Conservation (phyloP, 1,284 basidiomycete species). For the Apiotrichum gracile region DNA sequence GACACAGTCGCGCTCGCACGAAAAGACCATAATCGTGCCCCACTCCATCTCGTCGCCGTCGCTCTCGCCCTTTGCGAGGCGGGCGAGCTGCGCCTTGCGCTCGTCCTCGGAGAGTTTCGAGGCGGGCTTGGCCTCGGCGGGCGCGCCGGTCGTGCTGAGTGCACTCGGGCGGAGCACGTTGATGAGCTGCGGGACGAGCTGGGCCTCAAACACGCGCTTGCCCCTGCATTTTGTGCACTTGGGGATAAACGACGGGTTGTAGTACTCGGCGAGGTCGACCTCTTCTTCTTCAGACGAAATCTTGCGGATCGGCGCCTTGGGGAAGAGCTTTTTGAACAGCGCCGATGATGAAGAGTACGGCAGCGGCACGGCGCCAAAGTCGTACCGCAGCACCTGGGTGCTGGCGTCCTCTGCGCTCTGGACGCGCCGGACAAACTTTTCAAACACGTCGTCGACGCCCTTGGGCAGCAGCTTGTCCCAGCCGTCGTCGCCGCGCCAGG, state of each 20-base stretch:
- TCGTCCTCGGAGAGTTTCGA: constrained; percentile 32
- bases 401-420: constrained; percentile 38
- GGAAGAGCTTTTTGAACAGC: constrained; percentile 42
- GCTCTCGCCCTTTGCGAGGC: constrained; percentile 22
- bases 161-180: constrained; percentile 32
- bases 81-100: constrained; percentile 34
- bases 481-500: constrained; percentile 28
- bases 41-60: constrained; percentile 44
- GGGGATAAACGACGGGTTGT: constrained; percentile 29
- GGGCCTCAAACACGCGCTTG: constrained; percentile 44
- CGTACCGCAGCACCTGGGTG: constrained; percentile 47
- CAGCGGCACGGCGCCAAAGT: constrained; percentile 44
- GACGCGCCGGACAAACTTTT: constrained; percentile 41
- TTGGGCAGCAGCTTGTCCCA: constrained; percentile 42
- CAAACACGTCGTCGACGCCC: constrained; percentile 45
- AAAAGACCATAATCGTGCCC: constrained; percentile 46
- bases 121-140: not conserved
- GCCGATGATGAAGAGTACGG: constrained; percentile 43
- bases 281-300: constrained; percentile 37
- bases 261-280: constrained; percentile 27
- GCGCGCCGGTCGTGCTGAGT: constrained; percentile 19
- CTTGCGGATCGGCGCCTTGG: constrained; percentile 21
- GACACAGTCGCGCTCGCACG: constrained; percentile 44
- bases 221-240: constrained; percentile 35
- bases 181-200: constrained; percentile 46